phyloP scores from a whole-genome alignment of 2,329 filamentous ascomycete species.

The Macroventuria anomochaeta region DNA sequence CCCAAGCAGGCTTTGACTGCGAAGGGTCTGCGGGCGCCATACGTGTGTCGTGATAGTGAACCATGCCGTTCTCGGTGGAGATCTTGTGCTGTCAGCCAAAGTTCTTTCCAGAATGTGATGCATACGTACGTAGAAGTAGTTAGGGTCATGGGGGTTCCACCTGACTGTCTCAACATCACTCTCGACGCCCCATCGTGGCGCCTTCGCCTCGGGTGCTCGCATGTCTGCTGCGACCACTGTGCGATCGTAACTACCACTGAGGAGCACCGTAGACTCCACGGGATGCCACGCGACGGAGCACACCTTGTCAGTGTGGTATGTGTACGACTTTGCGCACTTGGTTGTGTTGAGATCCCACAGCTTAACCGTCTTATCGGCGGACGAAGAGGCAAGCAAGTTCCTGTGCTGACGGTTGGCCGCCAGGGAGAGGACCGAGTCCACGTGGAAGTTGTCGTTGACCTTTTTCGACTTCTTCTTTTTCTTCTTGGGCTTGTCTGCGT shows the following conservation, averaged over 20 bases:
- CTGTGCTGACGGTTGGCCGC: constrained; percentile 92
- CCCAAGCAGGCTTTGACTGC: constrained; percentile 87
- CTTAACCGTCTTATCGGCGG: constrained; percentile 96
- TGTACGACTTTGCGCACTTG: constrained; percentile 93
- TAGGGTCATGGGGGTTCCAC: constrained; percentile 92
- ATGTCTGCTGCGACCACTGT: constrained; percentile 96
- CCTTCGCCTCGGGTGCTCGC: constrained; percentile 84
- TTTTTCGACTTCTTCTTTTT: constrained; percentile 91
- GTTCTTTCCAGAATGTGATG: not conserved
- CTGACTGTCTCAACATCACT: constrained; percentile 91
- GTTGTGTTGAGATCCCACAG: constrained; percentile 95
- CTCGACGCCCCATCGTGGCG: constrained; percentile 88
- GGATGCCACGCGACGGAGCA: constrained; percentile 95
- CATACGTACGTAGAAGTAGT: constrained; percentile 82
- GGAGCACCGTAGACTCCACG: constrained; percentile 81
- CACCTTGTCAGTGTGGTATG: constrained; percentile 96
- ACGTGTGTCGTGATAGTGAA: constrained; percentile 91
- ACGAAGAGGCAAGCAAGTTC: constrained; percentile 92
- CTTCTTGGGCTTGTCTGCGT: constrained; percentile 71
- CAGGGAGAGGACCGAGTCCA: constrained; percentile 89
- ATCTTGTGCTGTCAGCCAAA: constrained; percentile 43
- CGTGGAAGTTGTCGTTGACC: constrained; percentile 89
- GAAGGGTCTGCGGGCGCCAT: constrained; percentile 75
- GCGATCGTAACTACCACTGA: constrained; percentile 94
- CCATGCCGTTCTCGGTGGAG: constrained; percentile 87